Base-by-base conservation (phyloP, 208 protist species). In the Leptomonas pyrrhocoris region DNA sequence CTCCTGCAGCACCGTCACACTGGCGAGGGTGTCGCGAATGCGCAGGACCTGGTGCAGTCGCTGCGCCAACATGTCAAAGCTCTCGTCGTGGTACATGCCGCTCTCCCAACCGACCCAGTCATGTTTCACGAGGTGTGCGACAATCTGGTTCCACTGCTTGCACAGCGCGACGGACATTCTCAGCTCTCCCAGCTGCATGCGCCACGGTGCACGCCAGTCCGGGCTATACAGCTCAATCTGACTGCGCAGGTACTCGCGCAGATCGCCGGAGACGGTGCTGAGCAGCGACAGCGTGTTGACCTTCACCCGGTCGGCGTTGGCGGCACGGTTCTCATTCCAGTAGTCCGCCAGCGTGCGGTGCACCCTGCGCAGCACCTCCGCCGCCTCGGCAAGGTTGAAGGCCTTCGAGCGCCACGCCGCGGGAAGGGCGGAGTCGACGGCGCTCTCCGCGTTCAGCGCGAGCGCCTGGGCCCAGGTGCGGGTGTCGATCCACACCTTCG, bases 141-240 rank as follows among this genome's bases (percentile, higher is more conserved):
- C 74, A 15, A 83, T 88, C 25, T 68, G 53, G 60, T 79, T 85
- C 90, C 93, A 97, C 66, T 88, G 60, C 49, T 79, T 78, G 77
- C 86, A 92, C 19, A 94, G 50, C 13, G 84, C 63, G 18, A 93
- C 77, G 4, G 83, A 83, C 18, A 61, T 68, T 36, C 81, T 70
- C 40, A 97, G 79, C 40, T 91, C 78, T 3, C 38, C 67, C 30
- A 88, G 19, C 31, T 73, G 65, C 70, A 95, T 90, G 31, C 88
- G 88, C 90, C 93, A 97, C 70, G 84, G 81, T 8, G 83, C 86
- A 30, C 84, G 79, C 87, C 88, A 94, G 66, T 95, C 90, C 0
- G 82, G 54, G 64, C 88, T 70, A 58, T 92, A 80, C 38, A 94
- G 72, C 43, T 88, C 49, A 25, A 97, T 73, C 63, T 94, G 88